Conservation (phyloP, 495 filamentous ascomycete genomes). For the Penicillium crystallinum region DNA sequence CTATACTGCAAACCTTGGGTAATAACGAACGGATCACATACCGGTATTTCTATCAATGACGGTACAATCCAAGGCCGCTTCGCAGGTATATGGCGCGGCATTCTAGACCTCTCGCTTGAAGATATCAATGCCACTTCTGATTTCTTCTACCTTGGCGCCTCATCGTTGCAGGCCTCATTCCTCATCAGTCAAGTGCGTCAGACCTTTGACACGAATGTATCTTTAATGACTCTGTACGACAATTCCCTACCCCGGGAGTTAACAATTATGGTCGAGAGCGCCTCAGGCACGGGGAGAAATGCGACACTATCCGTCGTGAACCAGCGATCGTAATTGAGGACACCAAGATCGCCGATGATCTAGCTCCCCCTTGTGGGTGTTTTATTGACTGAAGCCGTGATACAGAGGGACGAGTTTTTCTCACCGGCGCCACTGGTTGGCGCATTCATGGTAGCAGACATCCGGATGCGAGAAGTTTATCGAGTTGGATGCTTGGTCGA, state of each 20-base stretch:
- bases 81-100: neutral
- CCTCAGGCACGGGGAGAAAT: neutral
- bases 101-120: neutral
- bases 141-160: constrained; percentile 10
- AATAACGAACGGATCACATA: neutral
- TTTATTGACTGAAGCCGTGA: constrained; percentile 10
- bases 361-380: neutral
- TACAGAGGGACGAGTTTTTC: constrained; percentile 44
- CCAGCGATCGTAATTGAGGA: constrained; percentile 3
- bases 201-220: neutral
- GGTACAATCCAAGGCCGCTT: neutral
- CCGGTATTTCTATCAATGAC: neutral
- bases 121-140: no score
- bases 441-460: constrained; percentile 26
- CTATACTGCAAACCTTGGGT: constrained; percentile 2
- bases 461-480: constrained; percentile 1
- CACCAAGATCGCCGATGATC: constrained; percentile 4
- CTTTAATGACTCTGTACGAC: constrained; percentile 8
- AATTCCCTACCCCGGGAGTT: neutral
- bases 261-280: neutral
- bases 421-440: constrained; percentile 74
- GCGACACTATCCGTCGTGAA: constrained; percentile 3
- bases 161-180: constrained; percentile 8
- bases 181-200: constrained; percentile 6
- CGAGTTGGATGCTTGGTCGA: constrained; percentile 5